Conservation (phyloP, 306 rosid genomes). For the Oxytropis ochrocephala region DNA sequence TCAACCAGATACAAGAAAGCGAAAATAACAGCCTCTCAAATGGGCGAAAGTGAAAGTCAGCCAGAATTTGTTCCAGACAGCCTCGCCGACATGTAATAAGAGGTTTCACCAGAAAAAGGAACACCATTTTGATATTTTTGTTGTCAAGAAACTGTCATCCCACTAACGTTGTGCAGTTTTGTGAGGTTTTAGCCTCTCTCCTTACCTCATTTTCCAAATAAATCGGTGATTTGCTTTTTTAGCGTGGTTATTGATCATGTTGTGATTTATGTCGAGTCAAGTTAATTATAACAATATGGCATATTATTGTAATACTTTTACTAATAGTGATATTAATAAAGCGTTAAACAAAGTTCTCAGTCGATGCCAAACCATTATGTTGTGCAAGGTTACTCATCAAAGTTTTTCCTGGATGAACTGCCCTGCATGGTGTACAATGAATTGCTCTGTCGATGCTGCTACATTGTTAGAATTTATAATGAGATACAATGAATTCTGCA, state of each 20-base stretch:
- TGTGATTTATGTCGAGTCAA: neutral
- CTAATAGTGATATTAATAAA: neutral
- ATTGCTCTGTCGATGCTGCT: too few relatives aligned
- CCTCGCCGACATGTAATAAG: slow-evolving; percentile 22
- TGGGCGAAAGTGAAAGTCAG: slow-evolving; percentile 51
- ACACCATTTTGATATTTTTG: slow-evolving; percentile 14
- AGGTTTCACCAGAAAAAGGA: neutral
- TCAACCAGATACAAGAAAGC: slow-evolving; percentile 67
- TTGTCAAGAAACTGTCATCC: neutral
- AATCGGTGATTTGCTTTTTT: neutral
- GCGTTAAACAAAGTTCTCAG: neutral
- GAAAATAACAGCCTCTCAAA: slow-evolving; percentile 48
- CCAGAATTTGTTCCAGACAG: slow-evolving; percentile 66
- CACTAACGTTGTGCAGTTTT: neutral
- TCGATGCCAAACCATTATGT: neutral
- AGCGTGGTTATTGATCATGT: neutral
- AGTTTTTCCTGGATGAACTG: neutral
- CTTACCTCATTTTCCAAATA: neutral
- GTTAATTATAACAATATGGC: neutral
- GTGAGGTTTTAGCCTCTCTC: neutral
- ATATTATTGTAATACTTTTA: neutral
- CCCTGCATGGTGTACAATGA: neutral
- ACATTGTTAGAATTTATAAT: neutral
- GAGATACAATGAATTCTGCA: neutral
- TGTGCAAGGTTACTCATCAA: neutral